Evolutionary conservation across 768 basidiomycete species (phyloP).

Genomic region (Zangia roseola): DNA sequence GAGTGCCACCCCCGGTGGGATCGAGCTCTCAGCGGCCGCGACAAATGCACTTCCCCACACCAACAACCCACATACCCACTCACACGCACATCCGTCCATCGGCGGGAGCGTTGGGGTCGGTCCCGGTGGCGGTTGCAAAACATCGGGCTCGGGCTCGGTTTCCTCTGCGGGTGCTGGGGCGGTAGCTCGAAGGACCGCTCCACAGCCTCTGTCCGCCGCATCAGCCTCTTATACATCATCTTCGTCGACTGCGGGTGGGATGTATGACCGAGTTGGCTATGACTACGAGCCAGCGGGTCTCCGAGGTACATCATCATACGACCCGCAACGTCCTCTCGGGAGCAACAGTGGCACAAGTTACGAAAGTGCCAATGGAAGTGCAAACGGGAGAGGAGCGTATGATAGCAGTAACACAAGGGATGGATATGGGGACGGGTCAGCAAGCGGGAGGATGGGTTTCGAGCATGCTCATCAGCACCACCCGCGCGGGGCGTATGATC

Average conservation of each 20-base stretch:
- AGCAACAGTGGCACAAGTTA: conserved; percentile 11
- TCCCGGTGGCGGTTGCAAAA: conserved; percentile 9
- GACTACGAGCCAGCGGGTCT: conserved; percentile 18
- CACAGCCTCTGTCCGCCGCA: conserved; percentile 16
- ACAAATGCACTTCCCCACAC: conserved; percentile 11
- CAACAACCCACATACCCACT: conserved; percentile 4
- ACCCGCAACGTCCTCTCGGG: conserved; percentile 19
- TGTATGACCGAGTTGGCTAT: conserved; percentile 24
- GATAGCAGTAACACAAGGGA: conserved; percentile 14
- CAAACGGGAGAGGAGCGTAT: conserved; percentile 19
- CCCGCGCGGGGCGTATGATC: conserved; percentile 26
- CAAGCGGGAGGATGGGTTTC: conserved; percentile 16
- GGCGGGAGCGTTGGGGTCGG: conserved; percentile 4
- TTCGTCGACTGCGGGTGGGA: conserved; percentile 13
- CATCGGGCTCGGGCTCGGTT: conserved; percentile 13
- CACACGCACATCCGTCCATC: conserved; percentile 16
- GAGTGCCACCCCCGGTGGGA: conserved; percentile 32
- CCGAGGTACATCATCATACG: conserved; percentile 19
- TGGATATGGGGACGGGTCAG: conserved; percentile 21
- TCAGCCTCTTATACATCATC: conserved; percentile 16
- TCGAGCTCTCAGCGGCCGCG: conserved; percentile 25
- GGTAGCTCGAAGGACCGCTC: conserved; percentile 11
- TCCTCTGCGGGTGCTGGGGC: not conserved
- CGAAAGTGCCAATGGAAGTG: conserved; percentile 13
- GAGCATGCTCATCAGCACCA: conserved; percentile 29